Conservation (phyloP, 495 filamentous ascomycete genomes). For the Amniculicola lignicola region DNA sequence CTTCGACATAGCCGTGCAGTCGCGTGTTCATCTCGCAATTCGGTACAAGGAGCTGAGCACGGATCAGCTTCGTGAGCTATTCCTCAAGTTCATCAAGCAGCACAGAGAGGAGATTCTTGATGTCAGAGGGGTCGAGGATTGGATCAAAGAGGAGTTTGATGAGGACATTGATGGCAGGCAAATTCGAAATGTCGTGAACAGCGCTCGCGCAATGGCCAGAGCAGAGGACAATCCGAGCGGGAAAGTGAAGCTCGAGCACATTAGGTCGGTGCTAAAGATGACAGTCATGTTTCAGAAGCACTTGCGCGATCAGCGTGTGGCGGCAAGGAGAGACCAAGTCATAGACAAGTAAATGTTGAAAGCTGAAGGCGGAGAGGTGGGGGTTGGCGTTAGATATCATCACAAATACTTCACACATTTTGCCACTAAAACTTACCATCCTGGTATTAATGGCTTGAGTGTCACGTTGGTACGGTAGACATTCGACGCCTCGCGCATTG, state of each 20-base stretch:
- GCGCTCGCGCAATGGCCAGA: neutral
- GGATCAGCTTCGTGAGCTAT: neutral
- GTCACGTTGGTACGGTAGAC: no score
- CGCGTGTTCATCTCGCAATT: constrained; percentile 14
- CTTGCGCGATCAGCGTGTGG: neutral
- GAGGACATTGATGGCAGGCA: neutral
- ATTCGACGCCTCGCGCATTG: no score
- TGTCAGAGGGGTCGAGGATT: neutral
- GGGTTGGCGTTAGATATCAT: no score
- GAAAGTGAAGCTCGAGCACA: neutral
- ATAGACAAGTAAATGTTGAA: neutral
- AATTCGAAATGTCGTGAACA: neutral
- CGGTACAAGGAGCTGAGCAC: neutral
- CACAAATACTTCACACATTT: no score
- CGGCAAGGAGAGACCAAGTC: neutral
- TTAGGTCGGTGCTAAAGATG: neutral
- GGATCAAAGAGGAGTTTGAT: neutral
- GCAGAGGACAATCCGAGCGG: neutral
- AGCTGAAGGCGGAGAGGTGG: no score
- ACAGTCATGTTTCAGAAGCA: neutral
- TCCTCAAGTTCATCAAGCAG: neutral
- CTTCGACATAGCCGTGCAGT: constrained; percentile 21
- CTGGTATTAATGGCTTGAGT: no score
- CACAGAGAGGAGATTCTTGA: neutral
- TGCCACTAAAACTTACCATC: no score